Percentiles rank a stretch among this genome's conserved stretches.
These are phyloP conservation scores for Bothriochloa decipiens DNA, from an alignment of 176 grass and related monocot species.

Conservation along the genomic window DNA sequence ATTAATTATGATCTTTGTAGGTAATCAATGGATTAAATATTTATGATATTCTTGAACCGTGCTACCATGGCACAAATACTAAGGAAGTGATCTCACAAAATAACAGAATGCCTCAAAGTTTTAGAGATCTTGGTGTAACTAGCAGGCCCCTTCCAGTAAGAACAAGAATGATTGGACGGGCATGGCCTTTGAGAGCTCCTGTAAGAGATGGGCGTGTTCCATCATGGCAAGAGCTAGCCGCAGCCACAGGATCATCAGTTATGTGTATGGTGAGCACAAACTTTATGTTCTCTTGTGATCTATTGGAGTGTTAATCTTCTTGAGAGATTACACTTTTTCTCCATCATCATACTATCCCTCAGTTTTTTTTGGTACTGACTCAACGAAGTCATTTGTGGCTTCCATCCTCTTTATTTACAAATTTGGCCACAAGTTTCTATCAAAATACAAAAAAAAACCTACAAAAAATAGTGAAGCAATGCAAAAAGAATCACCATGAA, in stretches of 20 bases:
- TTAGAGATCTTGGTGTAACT: slow-evolving; percentile 77
- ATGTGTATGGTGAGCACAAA: slow-evolving; percentile 70
- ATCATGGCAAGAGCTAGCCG: slow-evolving; percentile 78
- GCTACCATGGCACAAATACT: slow-evolving; percentile 65
- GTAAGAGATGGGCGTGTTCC: slow-evolving; percentile 79
- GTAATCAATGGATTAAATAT: slow-evolving; percentile 61
- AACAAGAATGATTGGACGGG: slow-evolving; percentile 89
- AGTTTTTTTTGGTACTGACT: neutral
- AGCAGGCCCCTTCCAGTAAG: slow-evolving; percentile 70
- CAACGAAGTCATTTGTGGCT: neutral
- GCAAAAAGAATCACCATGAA: neutral
- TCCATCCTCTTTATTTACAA: neutral
- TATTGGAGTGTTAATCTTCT: neutral
- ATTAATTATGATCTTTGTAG: slow-evolving; percentile 52
- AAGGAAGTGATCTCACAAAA: slow-evolving; percentile 40
- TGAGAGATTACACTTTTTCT: neutral
- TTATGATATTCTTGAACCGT: slow-evolving; percentile 91
- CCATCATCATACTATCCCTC: neutral
- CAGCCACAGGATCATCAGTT: slow-evolving; percentile 21
- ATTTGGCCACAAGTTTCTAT: neutral
- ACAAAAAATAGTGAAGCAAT: neutral
- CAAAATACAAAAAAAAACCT: neutral
- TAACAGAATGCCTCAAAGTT: slow-evolving; percentile 63
- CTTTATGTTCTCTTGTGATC: neutral
- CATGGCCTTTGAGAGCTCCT: slow-evolving; percentile 90